phyloP scores from a whole-genome alignment of 208 protist species.

The Strigomonas culicis region DNA sequence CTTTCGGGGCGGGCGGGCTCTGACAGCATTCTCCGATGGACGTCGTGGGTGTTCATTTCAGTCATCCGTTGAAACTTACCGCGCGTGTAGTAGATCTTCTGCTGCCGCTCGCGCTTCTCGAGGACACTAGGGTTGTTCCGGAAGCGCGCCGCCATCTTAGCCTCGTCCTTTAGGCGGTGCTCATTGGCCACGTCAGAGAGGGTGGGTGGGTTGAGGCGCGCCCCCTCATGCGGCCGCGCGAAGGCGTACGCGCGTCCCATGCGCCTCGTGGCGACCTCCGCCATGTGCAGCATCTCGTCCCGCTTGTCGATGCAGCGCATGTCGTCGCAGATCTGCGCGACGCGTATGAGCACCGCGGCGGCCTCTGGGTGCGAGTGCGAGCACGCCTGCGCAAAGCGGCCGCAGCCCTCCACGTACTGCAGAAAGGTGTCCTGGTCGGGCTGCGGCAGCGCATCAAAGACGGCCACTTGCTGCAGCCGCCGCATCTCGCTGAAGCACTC shows the following conservation, averaged over 20 bases:
- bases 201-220: slow-evolving; percentile 29
- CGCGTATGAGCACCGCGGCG: slow-evolving; percentile 72
- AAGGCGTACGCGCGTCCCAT: slow-evolving; percentile 78
- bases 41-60: slow-evolving; percentile 36
- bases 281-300: slow-evolving; percentile 80
- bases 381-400: slow-evolving; percentile 63
- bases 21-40: slow-evolving; percentile 18
- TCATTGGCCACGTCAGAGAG: slow-evolving; percentile 30
- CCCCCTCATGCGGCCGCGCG: slow-evolving; percentile 47
- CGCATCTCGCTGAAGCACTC: slow-evolving; percentile 91
- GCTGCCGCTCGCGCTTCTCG: slow-evolving; percentile 24
- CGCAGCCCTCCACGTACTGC: slow-evolving; percentile 80
- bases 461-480: slow-evolving; percentile 41
- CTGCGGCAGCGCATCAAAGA: slow-evolving; percentile 62
- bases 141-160: slow-evolving; percentile 51
- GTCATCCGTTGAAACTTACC: slow-evolving; percentile 39
- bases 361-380: slow-evolving; percentile 84
- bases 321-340: slow-evolving; percentile 84
- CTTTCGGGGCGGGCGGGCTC: slow-evolving; percentile 30
- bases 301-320: slow-evolving; percentile 82
- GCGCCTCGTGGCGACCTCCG: slow-evolving; percentile 54
- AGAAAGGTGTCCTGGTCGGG: slow-evolving; percentile 85
- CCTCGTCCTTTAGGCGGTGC: slow-evolving; percentile 25
- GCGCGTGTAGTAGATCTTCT: slow-evolving; percentile 51
- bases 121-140: slow-evolving; percentile 41